Conservation (phyloP, 2,329 filamentous ascomycete species). For the Golovinomyces cichoracearum region DNA sequence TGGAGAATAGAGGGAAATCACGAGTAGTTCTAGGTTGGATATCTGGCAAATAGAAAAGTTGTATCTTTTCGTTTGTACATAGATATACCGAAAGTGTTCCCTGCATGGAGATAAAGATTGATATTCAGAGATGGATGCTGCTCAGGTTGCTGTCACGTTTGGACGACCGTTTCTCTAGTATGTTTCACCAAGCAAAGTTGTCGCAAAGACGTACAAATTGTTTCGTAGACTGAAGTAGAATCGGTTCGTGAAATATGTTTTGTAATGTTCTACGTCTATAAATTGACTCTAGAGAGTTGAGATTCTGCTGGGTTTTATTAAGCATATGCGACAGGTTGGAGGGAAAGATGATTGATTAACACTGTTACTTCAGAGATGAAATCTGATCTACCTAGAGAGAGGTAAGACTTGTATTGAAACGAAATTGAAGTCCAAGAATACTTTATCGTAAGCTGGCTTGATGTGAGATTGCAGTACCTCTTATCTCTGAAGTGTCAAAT, state of each 20-base stretch:
- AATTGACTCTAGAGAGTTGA: background rate
- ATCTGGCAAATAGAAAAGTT: conserved; percentile 11
- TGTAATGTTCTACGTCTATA: background rate
- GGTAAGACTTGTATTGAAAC: background rate
- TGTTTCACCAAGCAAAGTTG: background rate
- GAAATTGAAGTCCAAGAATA: background rate
- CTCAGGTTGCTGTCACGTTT: conserved; percentile 1
- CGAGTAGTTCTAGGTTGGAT: conserved; percentile 9
- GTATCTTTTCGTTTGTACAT: conserved; percentile 16
- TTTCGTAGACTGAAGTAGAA: background rate
- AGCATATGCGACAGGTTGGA: background rate
- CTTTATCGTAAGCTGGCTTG: background rate
- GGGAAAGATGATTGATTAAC: background rate
- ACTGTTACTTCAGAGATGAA: background rate
- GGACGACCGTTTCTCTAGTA: background rate
- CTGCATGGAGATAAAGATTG: conserved; percentile 9
- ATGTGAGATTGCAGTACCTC: background rate
- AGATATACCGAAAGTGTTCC: conserved; percentile 10
- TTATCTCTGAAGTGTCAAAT: background rate
- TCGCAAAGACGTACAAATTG: background rate
- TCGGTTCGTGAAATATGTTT: background rate
- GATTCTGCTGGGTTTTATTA: background rate
- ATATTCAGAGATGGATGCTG: background rate
- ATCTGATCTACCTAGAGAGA: background rate
- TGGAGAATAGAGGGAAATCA: background rate